Evolutionary conservation across 352 stramenopile species (phyloP), one percentile per base, ranked within the genome.

Genomic region (Pythium aristosporum): DNA sequence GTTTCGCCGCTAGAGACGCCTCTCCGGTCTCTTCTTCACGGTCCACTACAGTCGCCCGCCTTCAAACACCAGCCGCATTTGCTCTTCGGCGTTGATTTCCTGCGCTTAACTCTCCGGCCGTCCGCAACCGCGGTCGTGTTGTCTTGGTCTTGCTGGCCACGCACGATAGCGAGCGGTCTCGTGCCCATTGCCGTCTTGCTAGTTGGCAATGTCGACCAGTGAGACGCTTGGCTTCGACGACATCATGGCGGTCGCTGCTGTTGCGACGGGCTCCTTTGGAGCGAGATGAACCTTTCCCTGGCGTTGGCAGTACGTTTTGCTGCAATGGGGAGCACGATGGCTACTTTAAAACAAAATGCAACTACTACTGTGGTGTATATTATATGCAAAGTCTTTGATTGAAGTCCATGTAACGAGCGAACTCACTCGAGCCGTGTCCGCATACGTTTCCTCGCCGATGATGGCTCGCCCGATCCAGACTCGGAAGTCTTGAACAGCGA

Each of bases 1-100:
- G 37, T 13, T 51, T 41, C 41, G 6, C 12, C 15, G 37, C 39
- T 49, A n/a, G 7, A n/a, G 34, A 37, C 9, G n/a, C 16, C 41
- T 51, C 36, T 44, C 39, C 13, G 18, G 42, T 39, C 23, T 50
- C 20, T 13, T 65, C 61, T 53, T 68, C 30, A 28, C 47, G 41
- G 2, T 21, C 52, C 9, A 69, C 64, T 41, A 77, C 61, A 2
- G n/a, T 44, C 2, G 63, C 61, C 13, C 71, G 42, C 71, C 64
- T 12, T 72, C 63, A 2, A 86, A 18, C 0, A 58, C 69, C 13
- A 88, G 69, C 9, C 61, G 55, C 6, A 44, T 59, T 21, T 46
- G 54, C 12, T 84, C 72, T 66, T 89, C 79, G 1, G 69, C 52
- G 47, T 87, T 68, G 16, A 90, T 81, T 20, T 83, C 72, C 20